Evolutionary conservation across 257 asterid species (phyloP).

Genomic region (Fraxinus americana): DNA sequence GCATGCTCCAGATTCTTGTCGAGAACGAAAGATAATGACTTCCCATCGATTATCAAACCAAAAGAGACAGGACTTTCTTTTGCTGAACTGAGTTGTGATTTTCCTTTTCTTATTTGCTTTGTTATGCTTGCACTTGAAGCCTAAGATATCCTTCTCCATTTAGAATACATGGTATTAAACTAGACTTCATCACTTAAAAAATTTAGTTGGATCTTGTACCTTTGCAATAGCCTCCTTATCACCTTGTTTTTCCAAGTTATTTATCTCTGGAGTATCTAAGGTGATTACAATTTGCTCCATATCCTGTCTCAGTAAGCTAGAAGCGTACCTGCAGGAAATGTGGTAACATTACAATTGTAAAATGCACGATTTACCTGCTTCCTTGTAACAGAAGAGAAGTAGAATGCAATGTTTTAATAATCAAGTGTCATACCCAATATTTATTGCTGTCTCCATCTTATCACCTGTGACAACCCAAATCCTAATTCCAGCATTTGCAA

Average conservation of each 20-base stretch:
- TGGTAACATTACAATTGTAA: constrained; percentile 20
- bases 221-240: constrained; percentile 64
- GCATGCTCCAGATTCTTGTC: constrained; percentile 54
- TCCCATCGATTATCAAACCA: constrained; percentile 87
- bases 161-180: constrained; percentile 17
- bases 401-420: not conserved
- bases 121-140: constrained; percentile 63
- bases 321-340: constrained; percentile 64
- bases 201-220: constrained; percentile 45
- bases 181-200: not conserved
- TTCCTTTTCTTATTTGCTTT: constrained; percentile 65
- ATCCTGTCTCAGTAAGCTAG: constrained; percentile 81
- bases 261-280: constrained; percentile 64
- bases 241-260: constrained; percentile 65
- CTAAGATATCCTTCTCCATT: constrained; percentile 41
- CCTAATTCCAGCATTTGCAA: constrained; percentile 80
- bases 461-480: constrained; percentile 99
- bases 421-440: constrained; percentile 66
- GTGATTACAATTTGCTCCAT: constrained; percentile 85
- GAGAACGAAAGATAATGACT: constrained; percentile 66
- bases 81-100: constrained; percentile 43
- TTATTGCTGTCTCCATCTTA: constrained; percentile 98
- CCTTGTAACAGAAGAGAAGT: not conserved
- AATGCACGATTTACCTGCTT: not conserved
- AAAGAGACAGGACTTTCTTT: constrained; percentile 51